phyloP scores from a whole-genome alignment of 768 basidiomycete species.

The Hemileccinum impolitum region DNA sequence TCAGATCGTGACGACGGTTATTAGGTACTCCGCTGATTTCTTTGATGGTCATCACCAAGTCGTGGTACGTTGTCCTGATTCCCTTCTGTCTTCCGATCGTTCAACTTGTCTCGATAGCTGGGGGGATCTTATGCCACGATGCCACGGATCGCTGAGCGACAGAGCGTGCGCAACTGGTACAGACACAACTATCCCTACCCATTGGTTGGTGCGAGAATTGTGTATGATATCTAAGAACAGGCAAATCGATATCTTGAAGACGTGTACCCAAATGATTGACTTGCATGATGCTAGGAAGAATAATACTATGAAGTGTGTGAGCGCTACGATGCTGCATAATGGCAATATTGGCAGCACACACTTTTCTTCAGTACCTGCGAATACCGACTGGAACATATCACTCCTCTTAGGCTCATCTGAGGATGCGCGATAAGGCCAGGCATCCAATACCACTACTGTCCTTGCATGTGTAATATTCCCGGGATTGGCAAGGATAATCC shows the following conservation, averaged over 20 bases:
- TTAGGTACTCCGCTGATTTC: slow-evolving; percentile 82
- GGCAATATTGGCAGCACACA: too few relatives aligned
- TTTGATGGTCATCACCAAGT: slow-evolving; percentile 85
- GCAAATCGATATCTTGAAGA: too few relatives aligned
- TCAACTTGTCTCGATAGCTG: slow-evolving; percentile 46
- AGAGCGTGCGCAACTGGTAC: slow-evolving; percentile 85
- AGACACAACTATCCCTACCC: slow-evolving; percentile 88
- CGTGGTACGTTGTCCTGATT: slow-evolving; percentile 57
- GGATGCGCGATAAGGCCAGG: too few relatives aligned
- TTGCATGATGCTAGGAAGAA: too few relatives aligned
- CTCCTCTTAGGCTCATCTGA: too few relatives aligned
- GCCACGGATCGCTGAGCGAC: slow-evolving; percentile 74
- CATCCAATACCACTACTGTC: slow-evolving; percentile 61
- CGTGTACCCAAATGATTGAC: slow-evolving; percentile 14
- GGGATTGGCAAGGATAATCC: slow-evolving; percentile 79
- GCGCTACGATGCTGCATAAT: too few relatives aligned
- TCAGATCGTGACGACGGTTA: background rate
- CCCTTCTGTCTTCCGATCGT: background rate
- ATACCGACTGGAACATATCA: too few relatives aligned
- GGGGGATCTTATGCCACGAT: slow-evolving; percentile 89
- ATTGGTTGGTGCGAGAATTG: slow-evolving; percentile 77
- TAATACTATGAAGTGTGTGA: slow-evolving; percentile 8
- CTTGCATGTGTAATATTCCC: slow-evolving; percentile 84
- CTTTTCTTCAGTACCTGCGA: too few relatives aligned
- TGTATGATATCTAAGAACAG: slow-evolving; percentile 41